Base-by-base conservation (phyloP, 331 rosid species). In the Quercus phellos region DNA sequence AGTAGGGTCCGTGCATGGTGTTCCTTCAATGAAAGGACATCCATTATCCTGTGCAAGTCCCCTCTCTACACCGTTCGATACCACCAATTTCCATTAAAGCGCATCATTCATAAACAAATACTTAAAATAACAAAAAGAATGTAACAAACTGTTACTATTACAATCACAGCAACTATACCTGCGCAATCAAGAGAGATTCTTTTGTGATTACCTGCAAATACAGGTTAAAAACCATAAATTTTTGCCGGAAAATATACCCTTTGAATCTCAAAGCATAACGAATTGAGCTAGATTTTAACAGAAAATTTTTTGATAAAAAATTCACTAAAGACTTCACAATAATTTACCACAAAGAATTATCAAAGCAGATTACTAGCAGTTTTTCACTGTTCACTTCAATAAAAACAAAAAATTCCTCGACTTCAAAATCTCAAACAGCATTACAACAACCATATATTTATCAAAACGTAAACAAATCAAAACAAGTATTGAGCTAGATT, bases 1-100 rank as follows among this genome's bases (percentile, higher is more conserved):
- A 85, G 85, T n/a, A 85, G 69, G 2, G 88, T 78, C 30, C 88
- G 83, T 0, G 85, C 81, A 54, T 64, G 81, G 54, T 85, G 82
- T 66, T 85, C 88, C 77, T 78, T 75, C 67, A 81, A n/a, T 8
- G 84, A 85, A 3, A 85, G 55, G 19, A 85, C 67, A 24, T 85
- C 88, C 88, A 85, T 85, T 8, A 81, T 75, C 53, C 46, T 74
- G 30, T 69, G 72, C 76, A 85, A 55, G 27, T 85, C 88, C 66
- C 76, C 81, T 69, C 74, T 78, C 88, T 84, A 12, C 77, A 61
- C 24, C 14, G 16, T 64, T 56, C 46, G 38, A 68, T 22, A 1
- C 9, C 74, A 58, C 58, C 63, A 60, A 53, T 18, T 30, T 32
- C 24, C 16, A 46, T 46, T 46, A 46, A 46, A 12, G 16, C 1